These are phyloP conservation scores for Lavandula angustifolia DNA, from an alignment of 257 asterid species.

Conservation along the genomic window DNA sequence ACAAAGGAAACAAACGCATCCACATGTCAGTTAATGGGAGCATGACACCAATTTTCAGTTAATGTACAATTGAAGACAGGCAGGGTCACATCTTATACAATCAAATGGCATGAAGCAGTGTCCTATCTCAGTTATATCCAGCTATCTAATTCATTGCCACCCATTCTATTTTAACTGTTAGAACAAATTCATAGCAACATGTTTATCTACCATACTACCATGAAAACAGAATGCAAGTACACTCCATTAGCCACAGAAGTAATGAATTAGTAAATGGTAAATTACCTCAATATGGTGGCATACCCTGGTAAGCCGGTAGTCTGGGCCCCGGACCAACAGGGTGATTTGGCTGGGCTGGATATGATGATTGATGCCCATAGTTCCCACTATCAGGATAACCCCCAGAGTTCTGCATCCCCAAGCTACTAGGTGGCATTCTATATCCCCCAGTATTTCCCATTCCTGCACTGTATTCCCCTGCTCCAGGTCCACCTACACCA, in stretches of 20 bases:
- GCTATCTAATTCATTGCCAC: not conserved
- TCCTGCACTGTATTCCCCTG: conserved; percentile 62
- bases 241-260: too few relatives aligned
- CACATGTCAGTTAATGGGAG: too few relatives aligned
- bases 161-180: too few relatives aligned
- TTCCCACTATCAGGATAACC: conserved; percentile 73
- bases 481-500: conserved; percentile 45
- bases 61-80: not conserved
- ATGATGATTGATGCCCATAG: conserved; percentile 51
- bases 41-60: not conserved
- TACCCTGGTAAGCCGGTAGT: conserved; percentile 81
- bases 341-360: conserved; percentile 61
- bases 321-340: conserved; percentile 73
- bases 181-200: not conserved
- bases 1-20: too few relatives aligned
- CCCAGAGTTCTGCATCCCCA: conserved; percentile 69
- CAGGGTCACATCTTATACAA: not conserved
- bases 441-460: conserved; percentile 56
- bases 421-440: conserved; percentile 63
- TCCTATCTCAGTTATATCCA: too few relatives aligned
- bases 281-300: conserved; percentile 91
- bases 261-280: not conserved
- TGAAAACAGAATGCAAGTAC: not conserved
- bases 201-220: not conserved
- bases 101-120: not conserved